These are phyloP conservation scores for Ceratobasidium sp. DNA, from an alignment of 1,284 basidiomycete species.

Conservation along the genomic window DNA sequence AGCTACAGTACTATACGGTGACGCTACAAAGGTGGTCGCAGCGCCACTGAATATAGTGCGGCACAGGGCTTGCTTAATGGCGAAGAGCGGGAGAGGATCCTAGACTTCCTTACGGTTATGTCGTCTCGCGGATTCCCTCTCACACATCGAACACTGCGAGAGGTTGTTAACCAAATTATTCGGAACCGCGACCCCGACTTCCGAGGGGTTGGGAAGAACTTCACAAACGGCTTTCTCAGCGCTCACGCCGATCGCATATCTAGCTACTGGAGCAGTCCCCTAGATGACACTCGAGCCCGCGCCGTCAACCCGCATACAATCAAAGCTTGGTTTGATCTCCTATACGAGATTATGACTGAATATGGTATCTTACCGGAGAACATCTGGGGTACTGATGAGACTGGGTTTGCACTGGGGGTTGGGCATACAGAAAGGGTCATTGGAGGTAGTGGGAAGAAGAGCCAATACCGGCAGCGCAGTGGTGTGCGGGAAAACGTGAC, in stretches of 20 bases:
- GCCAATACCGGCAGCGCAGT: slow-evolving; percentile 55
- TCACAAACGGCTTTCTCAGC: slow-evolving; percentile 45
- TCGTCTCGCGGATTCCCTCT: slow-evolving; percentile 2
- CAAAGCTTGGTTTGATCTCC: slow-evolving; percentile 54
- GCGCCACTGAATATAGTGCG: too few relatives aligned
- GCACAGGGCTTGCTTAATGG: neutral
- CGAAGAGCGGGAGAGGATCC: slow-evolving; percentile 12
- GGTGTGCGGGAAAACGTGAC: slow-evolving; percentile 59
- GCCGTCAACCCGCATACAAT: slow-evolving; percentile 54
- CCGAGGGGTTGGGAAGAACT: slow-evolving; percentile 45
- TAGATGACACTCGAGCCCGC: slow-evolving; percentile 53
- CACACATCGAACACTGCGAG: neutral
- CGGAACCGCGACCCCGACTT: neutral
- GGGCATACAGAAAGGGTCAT: slow-evolving; percentile 54
- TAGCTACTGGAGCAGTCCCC: slow-evolving; percentile 55
- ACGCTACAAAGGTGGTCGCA: too few relatives aligned
- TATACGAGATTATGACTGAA: slow-evolving; percentile 51
- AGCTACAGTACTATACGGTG: too few relatives aligned
- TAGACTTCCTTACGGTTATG: neutral
- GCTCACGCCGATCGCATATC: slow-evolving; percentile 48
- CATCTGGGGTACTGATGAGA: slow-evolving; percentile 61
- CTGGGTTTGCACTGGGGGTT: slow-evolving; percentile 55
- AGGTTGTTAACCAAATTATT: neutral
- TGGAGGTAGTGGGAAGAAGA: slow-evolving; percentile 55
- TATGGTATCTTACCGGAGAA: slow-evolving; percentile 52